Evolutionary conservation across 768 basidiomycete genomes (phyloP), one percentile per base, ranked within the genome.

Genomic region (Sutorius australiensis): DNA sequence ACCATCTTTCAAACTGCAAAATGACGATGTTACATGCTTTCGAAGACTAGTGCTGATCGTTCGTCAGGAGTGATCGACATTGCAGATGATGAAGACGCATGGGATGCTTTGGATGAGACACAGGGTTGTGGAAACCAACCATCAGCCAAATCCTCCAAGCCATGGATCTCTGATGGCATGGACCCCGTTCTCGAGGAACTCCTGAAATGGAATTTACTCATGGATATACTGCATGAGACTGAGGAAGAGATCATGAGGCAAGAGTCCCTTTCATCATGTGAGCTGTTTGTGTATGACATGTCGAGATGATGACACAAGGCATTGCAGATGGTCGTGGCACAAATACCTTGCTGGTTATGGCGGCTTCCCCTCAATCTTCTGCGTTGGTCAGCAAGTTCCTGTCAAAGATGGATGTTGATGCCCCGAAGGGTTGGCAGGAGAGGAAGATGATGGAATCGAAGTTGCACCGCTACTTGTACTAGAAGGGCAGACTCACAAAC

Each of bases 121-220:
- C 33, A 67, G 37, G 59, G 64, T 16, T 50, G 31, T 6, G 50
- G 19, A 9, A 46, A 42, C 17, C 56, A 28, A 13, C 36, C 27
- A 47, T n/a, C 17, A 32, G 45, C 9, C 57, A 58, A 47, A 41
- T 16, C 57, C 9, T 44, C 31, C 50, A 67, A 55, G 30, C 43
- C 67, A 21, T 90, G 92, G 86, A 65, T 92, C 19, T 89, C 93
- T 0, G 75, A 80, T 10, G 85, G 83, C 1, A 83, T 95, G 68
- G 83, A 92, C 41, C 90, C 92, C 0, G 82, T 94, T 0, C 75
- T 98, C 21, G 97, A 98, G 70, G 97, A 98, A 64, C 79, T 90
- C 40, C 95, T 95, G 0, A 99, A 99, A 67, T 98, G 97, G 95
- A 79, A 79, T 51, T 67, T 95, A 8, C 72, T 99, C 12, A 79